Evolutionary conservation across 495 filamentous ascomycete species (phyloP), one percentile per base, ranked within the genome.

Genomic region (Thermothielavioides terrestris): DNA sequence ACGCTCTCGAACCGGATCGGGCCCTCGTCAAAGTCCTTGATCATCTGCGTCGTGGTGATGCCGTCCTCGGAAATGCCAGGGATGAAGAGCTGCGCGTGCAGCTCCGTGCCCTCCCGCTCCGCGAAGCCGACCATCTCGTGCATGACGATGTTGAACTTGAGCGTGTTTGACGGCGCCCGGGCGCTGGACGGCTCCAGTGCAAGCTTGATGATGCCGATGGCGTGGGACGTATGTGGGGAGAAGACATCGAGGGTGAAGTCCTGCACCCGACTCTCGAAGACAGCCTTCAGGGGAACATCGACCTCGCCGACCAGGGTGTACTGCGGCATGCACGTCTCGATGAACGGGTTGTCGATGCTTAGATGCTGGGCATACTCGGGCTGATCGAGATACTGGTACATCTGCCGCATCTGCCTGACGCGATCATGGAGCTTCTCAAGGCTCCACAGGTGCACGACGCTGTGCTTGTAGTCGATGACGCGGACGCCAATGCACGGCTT

Each of bases 101-200:
- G 89, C 54, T 94, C 83, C 8, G 88, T 92, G 4, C 92, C 92
- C 69, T 99, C 92, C 53, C 90, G 82, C 68, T 99, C 92, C 1
- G 92, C 87, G 58, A 99, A 97, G 5, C 92, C 92, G 36, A 91
- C 68, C 81, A 99, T 83, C 58, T 97, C 88, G 61, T 92, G 89
- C 89, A 99, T 95, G 42, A 95, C 90, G 21, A 97, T 89, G 57
- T 97, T 99, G 70, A 97, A 99, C 63, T 97, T 97, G 47, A 99
- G 70, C 22, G 86, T 97, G 43, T 86, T 89, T 8, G 87, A 85
- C 23, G 91, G 92, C 21, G 91, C 89, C 62, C 94, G 85, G 7
- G 92, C 91, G 18, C 87, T 91, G 1, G 91, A 96, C 28, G 92
- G 92, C 59, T 97, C 92, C 9, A 99, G 71, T 2, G 90, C 91